phyloP scores from a whole-genome alignment of 331 rosid species.

The Malus hybrid region DNA sequence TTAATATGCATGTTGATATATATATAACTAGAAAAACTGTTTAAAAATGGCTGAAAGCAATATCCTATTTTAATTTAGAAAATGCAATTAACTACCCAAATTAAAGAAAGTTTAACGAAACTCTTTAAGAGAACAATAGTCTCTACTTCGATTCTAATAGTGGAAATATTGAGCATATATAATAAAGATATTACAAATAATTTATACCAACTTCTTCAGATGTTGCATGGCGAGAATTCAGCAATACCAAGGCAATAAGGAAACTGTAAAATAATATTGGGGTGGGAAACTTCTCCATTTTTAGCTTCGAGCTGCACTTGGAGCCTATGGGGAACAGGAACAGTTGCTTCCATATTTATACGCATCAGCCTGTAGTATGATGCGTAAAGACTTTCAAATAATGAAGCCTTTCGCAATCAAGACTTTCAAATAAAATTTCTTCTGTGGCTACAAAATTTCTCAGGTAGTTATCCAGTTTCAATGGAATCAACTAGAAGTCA shows the following conservation, averaged over 20 bases:
- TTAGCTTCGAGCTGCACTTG: not conserved
- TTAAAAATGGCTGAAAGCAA: no score
- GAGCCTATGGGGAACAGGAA: not conserved
- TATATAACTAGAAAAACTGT: no score
- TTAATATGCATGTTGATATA: no score
- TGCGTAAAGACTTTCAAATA: no score
- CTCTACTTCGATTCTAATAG: no score
- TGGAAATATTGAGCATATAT: no score
- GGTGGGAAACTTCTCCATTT: constrained; percentile 28
- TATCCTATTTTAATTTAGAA: no score
- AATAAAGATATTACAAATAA: no score
- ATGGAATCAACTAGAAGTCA: not conserved
- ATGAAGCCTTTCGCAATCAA: not conserved
- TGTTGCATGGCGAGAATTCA: constrained; percentile 20
- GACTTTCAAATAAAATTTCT: not conserved
- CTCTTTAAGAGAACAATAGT: no score
- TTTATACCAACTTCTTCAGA: constrained; percentile 38
- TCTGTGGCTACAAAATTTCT: not conserved
- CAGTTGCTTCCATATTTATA: not conserved
- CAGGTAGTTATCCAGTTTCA: not conserved
- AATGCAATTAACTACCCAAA: no score
- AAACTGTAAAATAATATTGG: constrained; percentile 21
- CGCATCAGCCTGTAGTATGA: not conserved
- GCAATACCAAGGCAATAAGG: constrained; percentile 23
- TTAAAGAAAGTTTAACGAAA: no score